Conservation (phyloP, 225 moss, liverwort and hornwort genomes). For the Straminergon stramineum region DNA sequence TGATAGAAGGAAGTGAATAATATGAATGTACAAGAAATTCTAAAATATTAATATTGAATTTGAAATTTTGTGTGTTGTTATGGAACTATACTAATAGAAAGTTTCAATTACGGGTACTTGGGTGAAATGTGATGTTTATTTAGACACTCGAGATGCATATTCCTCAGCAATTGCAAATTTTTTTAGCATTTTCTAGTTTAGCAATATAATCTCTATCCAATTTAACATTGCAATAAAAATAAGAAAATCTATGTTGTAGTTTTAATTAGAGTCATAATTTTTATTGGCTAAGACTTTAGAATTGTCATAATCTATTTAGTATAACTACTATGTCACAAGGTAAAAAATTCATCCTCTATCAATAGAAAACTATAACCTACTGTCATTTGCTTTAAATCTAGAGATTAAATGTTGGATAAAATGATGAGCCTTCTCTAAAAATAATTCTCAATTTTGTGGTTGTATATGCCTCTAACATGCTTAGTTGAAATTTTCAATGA, state of each 20-base stretch:
- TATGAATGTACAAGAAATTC: neutral
- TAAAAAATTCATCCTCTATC: neutral
- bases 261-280: neutral
- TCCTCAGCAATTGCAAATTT: neutral
- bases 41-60: neutral
- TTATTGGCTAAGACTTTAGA: neutral
- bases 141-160: neutral
- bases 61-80: fast-evolving
- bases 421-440: neutral
- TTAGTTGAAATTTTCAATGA: neutral
- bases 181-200: neutral
- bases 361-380: neutral
- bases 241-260: neutral
- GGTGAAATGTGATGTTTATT: neutral
- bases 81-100: neutral
- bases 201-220: neutral
- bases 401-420: too few relatives aligned
- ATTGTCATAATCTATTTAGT: neutral
- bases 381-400: neutral
- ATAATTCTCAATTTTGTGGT: neutral
- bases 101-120: neutral
- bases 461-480: neutral
- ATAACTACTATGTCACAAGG: neutral
- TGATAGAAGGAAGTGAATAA: neutral
- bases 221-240: neutral